A percentile compares a stretch with the other conserved stretches of the same genome.
phyloP scores from a whole-genome alignment of 2,329 filamentous ascomycete genomes.

The Teratosphaeria destructans region DNA sequence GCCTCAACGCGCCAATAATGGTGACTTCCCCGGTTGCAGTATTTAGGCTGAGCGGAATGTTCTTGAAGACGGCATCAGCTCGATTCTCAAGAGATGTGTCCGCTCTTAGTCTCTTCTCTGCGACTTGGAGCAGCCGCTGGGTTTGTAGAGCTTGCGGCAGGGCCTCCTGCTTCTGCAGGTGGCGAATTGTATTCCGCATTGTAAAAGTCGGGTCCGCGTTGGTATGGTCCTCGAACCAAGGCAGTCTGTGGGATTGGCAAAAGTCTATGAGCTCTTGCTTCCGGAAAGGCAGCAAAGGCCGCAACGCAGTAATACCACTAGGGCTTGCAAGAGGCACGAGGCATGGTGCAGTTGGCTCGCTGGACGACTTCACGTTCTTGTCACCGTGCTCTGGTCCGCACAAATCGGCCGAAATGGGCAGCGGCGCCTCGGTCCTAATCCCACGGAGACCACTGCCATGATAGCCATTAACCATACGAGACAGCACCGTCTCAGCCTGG shows the following conservation, averaged over 20 bases:
- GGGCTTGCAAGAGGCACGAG: slow-evolving; percentile 18
- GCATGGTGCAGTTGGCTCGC: neutral
- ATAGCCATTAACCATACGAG: slow-evolving; percentile 62
- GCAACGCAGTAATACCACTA: slow-evolving; percentile 56
- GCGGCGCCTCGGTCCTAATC: slow-evolving; percentile 26
- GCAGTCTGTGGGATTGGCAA: slow-evolving; percentile 55
- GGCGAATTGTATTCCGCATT: slow-evolving; percentile 66
- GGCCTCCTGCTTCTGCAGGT: slow-evolving; percentile 47
- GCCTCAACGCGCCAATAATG: neutral
- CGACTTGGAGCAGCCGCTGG: slow-evolving; percentile 51
- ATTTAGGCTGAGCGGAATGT: slow-evolving; percentile 27
- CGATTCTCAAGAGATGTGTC: slow-evolving; percentile 38
- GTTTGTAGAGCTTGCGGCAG: slow-evolving; percentile 63
- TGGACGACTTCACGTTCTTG: slow-evolving; percentile 25
- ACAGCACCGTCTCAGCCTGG: slow-evolving; percentile 78
- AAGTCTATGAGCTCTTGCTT: slow-evolving; percentile 67
- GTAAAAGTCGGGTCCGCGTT: slow-evolving; percentile 72
- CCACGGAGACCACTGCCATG: slow-evolving; percentile 52
- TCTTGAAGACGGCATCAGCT: slow-evolving; percentile 45
- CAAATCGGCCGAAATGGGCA: slow-evolving; percentile 54
- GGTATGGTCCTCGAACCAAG: slow-evolving; percentile 77
- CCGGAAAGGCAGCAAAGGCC: slow-evolving; percentile 59
- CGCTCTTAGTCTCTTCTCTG: slow-evolving; percentile 41
- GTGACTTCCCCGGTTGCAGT: neutral
- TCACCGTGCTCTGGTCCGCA: slow-evolving; percentile 65